phyloP scores from a whole-genome alignment of 2,329 filamentous ascomycete species.

The Penicillium sp. region DNA sequence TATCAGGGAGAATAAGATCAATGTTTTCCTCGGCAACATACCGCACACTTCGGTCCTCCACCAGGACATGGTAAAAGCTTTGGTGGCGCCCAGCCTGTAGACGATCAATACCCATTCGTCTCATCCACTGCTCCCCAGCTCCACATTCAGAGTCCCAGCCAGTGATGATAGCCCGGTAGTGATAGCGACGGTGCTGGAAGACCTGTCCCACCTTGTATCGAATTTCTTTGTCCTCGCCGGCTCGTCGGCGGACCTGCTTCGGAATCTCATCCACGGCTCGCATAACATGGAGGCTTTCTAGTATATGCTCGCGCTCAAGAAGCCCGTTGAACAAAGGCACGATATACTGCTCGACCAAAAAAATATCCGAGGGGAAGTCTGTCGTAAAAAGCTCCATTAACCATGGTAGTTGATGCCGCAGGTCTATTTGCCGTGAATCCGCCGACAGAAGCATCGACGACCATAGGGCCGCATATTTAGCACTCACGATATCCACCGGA shows the following conservation, averaged over 20 bases:
- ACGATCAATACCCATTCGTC: conserved; percentile 65
- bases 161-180: conserved; percentile 79
- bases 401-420: conserved; percentile 66
- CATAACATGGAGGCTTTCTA: conserved; percentile 60
- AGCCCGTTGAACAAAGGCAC: conserved; percentile 62
- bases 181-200: conserved; percentile 80
- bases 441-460: conserved; percentile 61
- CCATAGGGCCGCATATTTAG: conserved; percentile 77
- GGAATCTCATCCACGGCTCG: conserved; percentile 60
- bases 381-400: conserved; percentile 68
- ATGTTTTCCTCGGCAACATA: conserved; percentile 86
- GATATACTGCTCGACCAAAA: conserved; percentile 71
- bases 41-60: conserved; percentile 69
- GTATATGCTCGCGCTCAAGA: conserved; percentile 58
- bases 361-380: conserved; percentile 72
- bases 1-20: conserved; percentile 57
- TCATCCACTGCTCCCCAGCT: conserved; percentile 65
- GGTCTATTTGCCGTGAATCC: conserved; percentile 51
- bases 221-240: conserved; percentile 50
- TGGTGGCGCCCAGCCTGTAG: conserved; percentile 65
- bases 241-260: conserved; percentile 50
- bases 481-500: conserved; percentile 60
- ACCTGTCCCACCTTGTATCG: conserved; percentile 78
- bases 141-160: conserved; percentile 76
- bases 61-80: conserved; percentile 85